Percentiles rank a stretch among this genome's conserved stretches.
These are phyloP conservation scores for Isabelozyma gotoi DNA, from an alignment of 805 yeast genomes.

Conservation along the genomic window DNA sequence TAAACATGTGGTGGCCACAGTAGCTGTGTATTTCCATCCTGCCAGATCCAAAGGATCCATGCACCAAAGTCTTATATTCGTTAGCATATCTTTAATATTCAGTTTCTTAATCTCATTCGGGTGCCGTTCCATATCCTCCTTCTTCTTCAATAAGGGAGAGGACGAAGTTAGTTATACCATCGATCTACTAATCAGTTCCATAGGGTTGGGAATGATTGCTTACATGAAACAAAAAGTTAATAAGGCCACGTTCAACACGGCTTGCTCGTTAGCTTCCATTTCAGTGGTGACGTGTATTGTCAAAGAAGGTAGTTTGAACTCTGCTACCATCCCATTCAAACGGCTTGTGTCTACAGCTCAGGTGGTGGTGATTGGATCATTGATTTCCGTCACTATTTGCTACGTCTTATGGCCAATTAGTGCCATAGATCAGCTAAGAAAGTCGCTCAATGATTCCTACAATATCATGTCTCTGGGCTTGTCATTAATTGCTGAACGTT, in stretches of 20 bases:
- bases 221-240: slow-evolving; percentile 66
- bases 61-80: slow-evolving; percentile 71
- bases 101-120: slow-evolving; percentile 51
- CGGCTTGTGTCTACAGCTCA: slow-evolving; percentile 53
- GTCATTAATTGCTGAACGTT: slow-evolving; percentile 45
- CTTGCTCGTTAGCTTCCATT: slow-evolving; percentile 75
- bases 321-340: slow-evolving; percentile 54
- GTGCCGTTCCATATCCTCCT: slow-evolving; percentile 52
- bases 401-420: slow-evolving; percentile 63
- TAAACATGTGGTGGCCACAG: slow-evolving; percentile 80
- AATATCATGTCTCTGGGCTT: slow-evolving; percentile 51
- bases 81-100: slow-evolving; percentile 51
- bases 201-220: slow-evolving; percentile 65
- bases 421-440: slow-evolving; percentile 49
- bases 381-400: slow-evolving; percentile 59
- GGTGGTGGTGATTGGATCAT: slow-evolving; percentile 62
- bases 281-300: slow-evolving; percentile 68
- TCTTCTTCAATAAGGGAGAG: slow-evolving; percentile 43
- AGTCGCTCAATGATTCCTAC: slow-evolving; percentile 49
- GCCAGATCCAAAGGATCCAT: slow-evolving; percentile 77
- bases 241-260: slow-evolving; percentile 73
- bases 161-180: slow-evolving; percentile 51
- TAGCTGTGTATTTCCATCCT: slow-evolving; percentile 83
- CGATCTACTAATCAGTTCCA: slow-evolving; percentile 53
- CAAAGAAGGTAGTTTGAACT: slow-evolving; percentile 68